A percentile compares a stretch with the other conserved stretches of the same genome.
phyloP scores from a whole-genome alignment of 148 eudicot species.

The Rhododendron ovatum region DNA sequence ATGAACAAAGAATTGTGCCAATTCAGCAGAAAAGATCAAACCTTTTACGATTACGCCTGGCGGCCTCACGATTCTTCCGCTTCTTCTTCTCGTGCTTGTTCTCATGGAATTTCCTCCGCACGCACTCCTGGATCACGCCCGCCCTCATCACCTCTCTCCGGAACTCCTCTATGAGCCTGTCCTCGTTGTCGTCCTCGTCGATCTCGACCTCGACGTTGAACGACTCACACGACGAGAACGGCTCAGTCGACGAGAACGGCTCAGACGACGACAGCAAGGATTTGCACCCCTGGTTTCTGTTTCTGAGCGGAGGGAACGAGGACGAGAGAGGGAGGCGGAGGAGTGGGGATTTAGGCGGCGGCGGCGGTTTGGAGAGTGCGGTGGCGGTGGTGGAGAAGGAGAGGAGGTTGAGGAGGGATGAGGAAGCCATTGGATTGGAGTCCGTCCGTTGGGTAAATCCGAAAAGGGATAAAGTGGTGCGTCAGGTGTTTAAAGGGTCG shows the following conservation, averaged over 20 bases:
- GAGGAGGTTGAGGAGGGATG: conserved; percentile 50
- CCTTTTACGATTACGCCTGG: conserved; percentile 91
- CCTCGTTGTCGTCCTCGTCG: conserved; percentile 76
- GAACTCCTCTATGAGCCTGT: conserved; percentile 55
- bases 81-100: conserved; percentile 76
- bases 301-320: conserved; percentile 12
- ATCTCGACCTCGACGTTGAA: conserved; percentile 85
- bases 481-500: background rate
- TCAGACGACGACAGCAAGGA: conserved; percentile 23
- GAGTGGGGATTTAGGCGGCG: conserved; percentile 16
- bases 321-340: conserved; percentile 19
- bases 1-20: background rate
- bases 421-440: conserved; percentile 39
- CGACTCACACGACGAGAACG: background rate
- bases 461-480: background rate
- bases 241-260: no score
- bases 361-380: conserved; percentile 30
- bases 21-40: background rate
- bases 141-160: conserved; percentile 83
- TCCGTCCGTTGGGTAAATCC: background rate
- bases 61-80: conserved; percentile 86
- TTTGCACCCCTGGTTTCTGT: background rate
- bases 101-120: conserved; percentile 66
- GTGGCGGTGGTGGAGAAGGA: conserved; percentile 42
- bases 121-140: conserved; percentile 75